Base-by-base conservation (phyloP, 371 early-diverging fungal species). In the Mucor saturninus region DNA sequence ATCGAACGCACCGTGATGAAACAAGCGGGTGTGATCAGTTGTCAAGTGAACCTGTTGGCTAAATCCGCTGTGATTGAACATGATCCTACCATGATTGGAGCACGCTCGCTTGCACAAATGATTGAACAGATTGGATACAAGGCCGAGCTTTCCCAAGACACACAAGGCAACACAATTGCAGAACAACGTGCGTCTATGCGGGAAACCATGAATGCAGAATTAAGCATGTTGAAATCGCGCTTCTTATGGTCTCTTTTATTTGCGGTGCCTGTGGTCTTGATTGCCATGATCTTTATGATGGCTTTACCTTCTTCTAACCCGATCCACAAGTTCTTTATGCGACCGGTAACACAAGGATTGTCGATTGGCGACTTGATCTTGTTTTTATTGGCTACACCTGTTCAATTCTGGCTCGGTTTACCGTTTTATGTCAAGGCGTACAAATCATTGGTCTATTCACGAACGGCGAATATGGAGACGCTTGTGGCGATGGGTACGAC, bases 381-480 rank as follows among this genome's bases (percentile, higher is more conserved):
- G 31, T 86, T 85, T 55, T 51, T 80, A 13, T 60, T 88, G 35
- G 79, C 86, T 1, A 87, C 85, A 1, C 86, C 84, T 0, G 83
- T 86, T 2, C 86, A 85, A 56, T 85, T 83, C 67, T 79, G 81
- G 77, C 65, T 86, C 5, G 86, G 84, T 1, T 54, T 61, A 43
- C 81, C 83, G 6, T 86, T 85, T 62, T 89, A 83, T 59, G 56
- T 46, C 5, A 83, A 83, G 43, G 83, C 87, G 0, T 84, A 83
- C 49, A 74, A 73, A 13, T 83, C 89, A 5, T 54, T 88, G 1
- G 71, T 78, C 1, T 85, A 86, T 69, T 65, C 87, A 7, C 82
- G 67, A n/a, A 81, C 81, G 3, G 87, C 88, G 49, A 88, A 86
- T 54, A 90, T 90, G 91, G 89, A 90, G 61, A 86, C 86, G 0